Conservation (phyloP, 306 rosid genomes). For the Castanospermum australe region DNA sequence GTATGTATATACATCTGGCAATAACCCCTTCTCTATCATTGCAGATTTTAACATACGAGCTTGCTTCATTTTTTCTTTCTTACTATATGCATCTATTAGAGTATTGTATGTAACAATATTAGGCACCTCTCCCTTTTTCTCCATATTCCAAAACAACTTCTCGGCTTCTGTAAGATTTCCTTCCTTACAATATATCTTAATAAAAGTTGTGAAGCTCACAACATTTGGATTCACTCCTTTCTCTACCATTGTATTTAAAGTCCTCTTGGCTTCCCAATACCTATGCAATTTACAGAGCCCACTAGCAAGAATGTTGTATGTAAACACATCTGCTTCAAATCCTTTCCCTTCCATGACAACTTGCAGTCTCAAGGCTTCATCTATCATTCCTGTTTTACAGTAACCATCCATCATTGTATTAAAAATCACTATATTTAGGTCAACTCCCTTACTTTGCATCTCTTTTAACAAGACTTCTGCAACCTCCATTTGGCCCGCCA, state of each 20-base stretch:
- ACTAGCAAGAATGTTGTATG: conserved; percentile 62
- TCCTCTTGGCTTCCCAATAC: conserved; percentile 65
- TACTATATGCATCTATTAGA: conserved; percentile 61
- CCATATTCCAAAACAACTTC: conserved; percentile 58
- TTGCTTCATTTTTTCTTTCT: conserved; percentile 65
- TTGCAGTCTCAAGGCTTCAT: conserved; percentile 60
- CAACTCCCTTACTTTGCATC: conserved; percentile 65
- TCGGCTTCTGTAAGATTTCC: conserved; percentile 74
- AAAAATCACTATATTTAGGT: conserved; percentile 50
- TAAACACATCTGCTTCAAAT: conserved; percentile 50
- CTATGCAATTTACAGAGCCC: conserved; percentile 54
- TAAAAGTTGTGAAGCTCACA: conserved; percentile 58
- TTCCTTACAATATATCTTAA: conserved; percentile 85
- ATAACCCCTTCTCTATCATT: conserved; percentile 59
- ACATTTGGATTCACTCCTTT: conserved; percentile 57
- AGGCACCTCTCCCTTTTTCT: conserved; percentile 53
- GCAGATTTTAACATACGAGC: conserved; percentile 53
- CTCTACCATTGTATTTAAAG: conserved; percentile 62
- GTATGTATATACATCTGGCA: conserved; percentile 69
- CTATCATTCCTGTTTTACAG: conserved; percentile 66
- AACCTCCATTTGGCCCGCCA: conserved; percentile 68
- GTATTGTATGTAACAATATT: conserved; percentile 67
- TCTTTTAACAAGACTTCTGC: conserved; percentile 67
- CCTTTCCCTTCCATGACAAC: conserved; percentile 66
- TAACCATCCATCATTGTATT: conserved; percentile 76